Base-by-base conservation (phyloP, 371 early-diverging fungal genomes). In the Mortierella sp. region DNA sequence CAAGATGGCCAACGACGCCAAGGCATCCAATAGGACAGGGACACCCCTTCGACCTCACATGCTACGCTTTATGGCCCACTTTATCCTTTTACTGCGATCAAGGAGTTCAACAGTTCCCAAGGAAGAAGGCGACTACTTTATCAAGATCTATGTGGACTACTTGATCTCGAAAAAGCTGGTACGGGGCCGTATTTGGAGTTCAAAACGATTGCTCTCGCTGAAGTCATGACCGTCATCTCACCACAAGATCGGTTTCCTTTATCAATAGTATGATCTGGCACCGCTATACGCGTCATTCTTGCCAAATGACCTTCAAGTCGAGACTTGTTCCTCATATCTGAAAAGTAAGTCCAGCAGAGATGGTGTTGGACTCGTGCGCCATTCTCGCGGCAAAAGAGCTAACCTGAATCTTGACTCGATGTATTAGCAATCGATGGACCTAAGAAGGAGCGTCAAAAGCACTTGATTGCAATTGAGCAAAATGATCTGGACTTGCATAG, bases 101-200 rank as follows among this genome's bases (percentile, higher is more conserved):
- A 76, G 60, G 46, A 52, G 49, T 1, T 28, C 45, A 2, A 43
- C 61, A 45, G 67, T 76, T 13, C 78, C 78, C 8, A 56, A 62
- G 45, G 59, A 51, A 1, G 61, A 56, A 3, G 70, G 78, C 14
- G 67, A 76, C 48, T 76, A 52, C 34, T 76, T 72, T 59, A 69
- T 78, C 45, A 81, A 70, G 21, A 79, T 65, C 48, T 81, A 80
- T 39, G 74, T 81, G 9, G 83, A 83, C 16, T 73, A 78, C 47
- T 47, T 79, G 56, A 70, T 76, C 48, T 61, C 70, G 5, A 64
- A 52, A 51, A 69, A 70, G 31, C 31, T 65, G 68, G 74, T 73
- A 64, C 18, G 26, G 16, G 39, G 30, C 24, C 16, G 28, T 19
- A 21, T 16, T 21, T 46, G 12, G 16, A 5, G 10, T 14, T 3